Conservation (phyloP, 495 filamentous ascomycete genomes). For the Chaetomium fimeti region DNA sequence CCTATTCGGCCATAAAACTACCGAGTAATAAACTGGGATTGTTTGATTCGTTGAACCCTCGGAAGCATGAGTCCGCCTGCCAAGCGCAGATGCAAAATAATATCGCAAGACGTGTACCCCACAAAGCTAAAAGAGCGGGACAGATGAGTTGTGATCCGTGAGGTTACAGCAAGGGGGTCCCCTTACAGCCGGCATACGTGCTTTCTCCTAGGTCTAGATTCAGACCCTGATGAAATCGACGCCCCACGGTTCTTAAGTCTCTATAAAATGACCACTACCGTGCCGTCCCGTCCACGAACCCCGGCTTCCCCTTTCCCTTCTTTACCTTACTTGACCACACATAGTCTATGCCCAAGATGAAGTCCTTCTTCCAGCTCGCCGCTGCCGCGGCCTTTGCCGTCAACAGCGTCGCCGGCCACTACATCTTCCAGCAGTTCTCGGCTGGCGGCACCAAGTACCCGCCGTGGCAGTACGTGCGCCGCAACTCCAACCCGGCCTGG, state of each 20-base stretch:
- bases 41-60: not conserved
- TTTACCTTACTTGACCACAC: not conserved
- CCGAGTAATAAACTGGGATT: slow-evolving; percentile 3
- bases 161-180: not conserved
- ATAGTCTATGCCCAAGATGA: slow-evolving; percentile 33
- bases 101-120: not conserved
- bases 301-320: not conserved
- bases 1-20: not conserved
- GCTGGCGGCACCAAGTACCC: slow-evolving; percentile 45
- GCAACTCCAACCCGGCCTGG: slow-evolving; percentile 49
- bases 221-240: not conserved
- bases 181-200: not conserved
- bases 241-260: not conserved
- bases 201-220: not conserved
- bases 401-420: slow-evolving; percentile 40
- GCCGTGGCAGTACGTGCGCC: slow-evolving; percentile 53
- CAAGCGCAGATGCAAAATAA: not conserved
- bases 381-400: slow-evolving; percentile 33
- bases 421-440: slow-evolving; percentile 52
- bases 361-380: slow-evolving; percentile 34
- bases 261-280: slow-evolving; percentile 15
- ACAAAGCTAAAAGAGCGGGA: slow-evolving; percentile 5
- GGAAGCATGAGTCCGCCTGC: slow-evolving; percentile 1
- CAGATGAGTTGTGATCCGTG: not conserved
- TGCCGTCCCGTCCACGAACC: slow-evolving; percentile 8